Evolutionary conservation across 305 asterid species (phyloP).

Genomic region (Ilex paraguariensis): DNA sequence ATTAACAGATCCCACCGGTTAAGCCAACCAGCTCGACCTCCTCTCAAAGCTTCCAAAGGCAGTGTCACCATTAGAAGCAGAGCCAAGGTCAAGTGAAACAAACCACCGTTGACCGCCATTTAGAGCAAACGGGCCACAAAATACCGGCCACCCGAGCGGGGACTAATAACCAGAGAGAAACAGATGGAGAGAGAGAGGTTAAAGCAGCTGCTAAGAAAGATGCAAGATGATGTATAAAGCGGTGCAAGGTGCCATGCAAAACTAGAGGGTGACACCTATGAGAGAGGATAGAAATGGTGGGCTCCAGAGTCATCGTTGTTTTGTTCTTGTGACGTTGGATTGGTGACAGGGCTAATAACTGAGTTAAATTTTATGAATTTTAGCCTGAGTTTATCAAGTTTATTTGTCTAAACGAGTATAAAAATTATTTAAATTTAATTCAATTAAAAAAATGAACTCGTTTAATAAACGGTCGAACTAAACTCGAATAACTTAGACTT

Average conservation of each 20-base stretch:
- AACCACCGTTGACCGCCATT: conserved; percentile 27
- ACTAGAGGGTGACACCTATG: conserved; percentile 44
- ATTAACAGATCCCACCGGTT: conserved; percentile 64
- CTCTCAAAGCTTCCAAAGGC: conserved; percentile 23
- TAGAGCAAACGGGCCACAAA: conserved; percentile 1
- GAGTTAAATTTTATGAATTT: too few species aligned
- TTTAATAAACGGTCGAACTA: too few species aligned
- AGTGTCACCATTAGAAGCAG: conserved; percentile 26
- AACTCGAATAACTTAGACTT: too few species aligned
- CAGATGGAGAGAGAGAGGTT: not conserved
- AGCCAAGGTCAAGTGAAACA: conserved; percentile 16
- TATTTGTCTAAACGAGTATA: too few species aligned
- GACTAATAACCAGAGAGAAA: too few species aligned
- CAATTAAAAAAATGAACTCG: too few species aligned
- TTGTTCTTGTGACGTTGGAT: too few species aligned
- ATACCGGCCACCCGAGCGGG: not conserved
- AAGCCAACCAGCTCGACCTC: conserved; percentile 11
- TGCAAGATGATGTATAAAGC: conserved; percentile 5
- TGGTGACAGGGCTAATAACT: too few species aligned
- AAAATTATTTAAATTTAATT: too few species aligned
- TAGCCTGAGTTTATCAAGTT: too few species aligned
- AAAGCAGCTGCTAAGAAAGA: not conserved
- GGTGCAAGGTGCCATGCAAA: conserved; percentile 49
- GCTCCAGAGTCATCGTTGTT: conserved; percentile 13
- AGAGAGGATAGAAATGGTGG: conserved; percentile 12